Base-by-base conservation (phyloP, 805 yeast genomes). In the Maudiozyma bulderi region DNA sequence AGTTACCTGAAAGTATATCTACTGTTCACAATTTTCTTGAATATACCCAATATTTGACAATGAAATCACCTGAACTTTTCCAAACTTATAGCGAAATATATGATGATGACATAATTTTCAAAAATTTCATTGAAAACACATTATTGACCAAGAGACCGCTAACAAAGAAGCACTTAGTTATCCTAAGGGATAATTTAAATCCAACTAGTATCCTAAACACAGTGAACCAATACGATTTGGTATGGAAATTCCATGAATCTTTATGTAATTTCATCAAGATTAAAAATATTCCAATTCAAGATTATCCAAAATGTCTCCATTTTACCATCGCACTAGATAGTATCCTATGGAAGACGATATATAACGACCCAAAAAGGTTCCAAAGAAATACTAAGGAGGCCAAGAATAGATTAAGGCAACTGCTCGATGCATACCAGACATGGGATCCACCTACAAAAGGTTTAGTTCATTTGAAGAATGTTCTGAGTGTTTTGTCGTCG, bases 231-330 rank as follows among this genome's bases (percentile, higher is more conserved):
- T 71, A 68, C 48, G 70, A 71, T 47, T 50, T 72, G 42, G 70
- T 72, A 1, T 72, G 76, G 76, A 67, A 68, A 15, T 55, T 72
- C 2, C 74, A 71, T 52, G 74, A 70, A 15, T 66, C 66, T 26
- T 47, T 70, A 13, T 62, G 69, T 7, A 62, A 60, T 8, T 69
- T 66, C 52, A 61, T 65, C 35, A 57, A 50, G 9, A 47, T 70
- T 11, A 60, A 60, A 44, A 68, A 68, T 48, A 51, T 71, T 10
- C 66, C 70, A 0, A 50, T 56, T 1, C 57, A 56, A 38, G 51
- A 44, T 8, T 43, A 38, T 9, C 52, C 54, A 6, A 47, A 51
- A n/a, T 39, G 37, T 15, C 35, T 59, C 3, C 43, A 47, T 26
- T 57, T 58, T 42, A 47, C 52, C 33, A 48, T 57, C 9, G 47